phyloP scores from a whole-genome alignment of 345 rosid species.

The Sapria himalayana region DNA sequence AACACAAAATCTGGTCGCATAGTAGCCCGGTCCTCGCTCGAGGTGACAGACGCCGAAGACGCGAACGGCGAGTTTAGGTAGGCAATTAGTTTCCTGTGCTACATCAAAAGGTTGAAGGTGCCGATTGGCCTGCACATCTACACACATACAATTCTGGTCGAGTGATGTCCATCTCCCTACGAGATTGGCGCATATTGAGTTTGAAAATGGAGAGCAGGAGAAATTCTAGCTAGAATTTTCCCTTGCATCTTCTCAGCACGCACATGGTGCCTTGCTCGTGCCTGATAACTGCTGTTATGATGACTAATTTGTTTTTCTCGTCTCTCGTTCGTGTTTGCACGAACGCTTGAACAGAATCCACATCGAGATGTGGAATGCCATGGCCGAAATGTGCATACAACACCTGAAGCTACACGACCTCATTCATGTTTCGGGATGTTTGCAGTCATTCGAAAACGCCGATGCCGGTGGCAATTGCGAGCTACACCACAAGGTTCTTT shows the following conservation, averaged over 20 bases:
- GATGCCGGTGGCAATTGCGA: slow-evolving; percentile 10
- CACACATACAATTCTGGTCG: no score
- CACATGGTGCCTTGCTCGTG: no score
- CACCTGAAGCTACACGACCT: slow-evolving; percentile 40
- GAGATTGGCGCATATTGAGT: no score
- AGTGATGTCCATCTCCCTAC: no score
- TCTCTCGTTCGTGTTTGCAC: background rate
- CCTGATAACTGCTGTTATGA: no score
- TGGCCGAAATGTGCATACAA: slow-evolving; percentile 24
- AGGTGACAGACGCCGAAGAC: slow-evolving; percentile 13
- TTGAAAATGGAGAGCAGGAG: no score
- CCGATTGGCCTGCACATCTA: no score
- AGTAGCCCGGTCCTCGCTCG: slow-evolving; percentile 26
- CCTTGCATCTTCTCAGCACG: no score
- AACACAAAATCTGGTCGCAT: slow-evolving; percentile 7
- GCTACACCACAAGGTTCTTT: slow-evolving; percentile 22
- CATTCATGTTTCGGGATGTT: slow-evolving; percentile 36
- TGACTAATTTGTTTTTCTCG: slow-evolving; percentile 1
- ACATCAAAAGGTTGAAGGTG: background rate
- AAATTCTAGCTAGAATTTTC: no score
- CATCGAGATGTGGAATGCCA: slow-evolving; percentile 23
- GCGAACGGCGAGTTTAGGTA: slow-evolving; percentile 25
- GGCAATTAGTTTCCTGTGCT: slow-evolving; percentile 14
- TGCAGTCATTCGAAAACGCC: slow-evolving; percentile 14
- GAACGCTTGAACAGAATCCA: slow-evolving; percentile 20